These are phyloP conservation scores for Blastomyces percursus DNA, from an alignment of 2,329 filamentous ascomycete genomes.

Conservation along the genomic window DNA sequence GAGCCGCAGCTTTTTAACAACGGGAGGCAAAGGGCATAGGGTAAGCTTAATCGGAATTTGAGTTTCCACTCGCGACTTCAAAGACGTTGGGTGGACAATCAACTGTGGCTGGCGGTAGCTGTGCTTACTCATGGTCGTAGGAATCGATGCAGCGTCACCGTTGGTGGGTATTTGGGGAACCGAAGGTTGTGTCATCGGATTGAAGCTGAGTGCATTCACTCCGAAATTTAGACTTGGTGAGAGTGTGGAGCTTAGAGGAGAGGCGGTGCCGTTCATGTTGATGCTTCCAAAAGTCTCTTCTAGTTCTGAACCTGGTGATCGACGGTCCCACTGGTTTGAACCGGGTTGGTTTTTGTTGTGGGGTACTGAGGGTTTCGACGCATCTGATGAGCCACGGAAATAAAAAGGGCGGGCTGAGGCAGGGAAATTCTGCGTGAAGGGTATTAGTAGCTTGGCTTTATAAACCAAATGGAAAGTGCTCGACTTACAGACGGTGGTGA, in stretches of 20 bases:
- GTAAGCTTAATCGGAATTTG: slow-evolving; percentile 84
- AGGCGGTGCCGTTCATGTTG: slow-evolving; percentile 33
- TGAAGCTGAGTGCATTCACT: slow-evolving; percentile 22
- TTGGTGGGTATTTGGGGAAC: slow-evolving; percentile 10
- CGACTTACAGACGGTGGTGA: slow-evolving; percentile 23
- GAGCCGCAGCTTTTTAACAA: slow-evolving; percentile 70
- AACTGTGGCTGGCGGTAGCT: slow-evolving; percentile 35
- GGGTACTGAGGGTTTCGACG: slow-evolving; percentile 25
- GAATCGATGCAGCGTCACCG: slow-evolving; percentile 22
- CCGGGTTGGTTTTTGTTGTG: slow-evolving; percentile 24
- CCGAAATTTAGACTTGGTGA: slow-evolving; percentile 30
- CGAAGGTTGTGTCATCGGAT: slow-evolving; percentile 19
- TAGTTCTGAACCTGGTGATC: slow-evolving; percentile 34
- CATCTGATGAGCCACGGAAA: slow-evolving; percentile 26
- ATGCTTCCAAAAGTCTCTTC: slow-evolving; percentile 38
- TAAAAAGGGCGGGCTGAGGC: slow-evolving; percentile 24
- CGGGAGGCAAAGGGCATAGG: slow-evolving; percentile 61
- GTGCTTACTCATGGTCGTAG: slow-evolving; percentile 22
- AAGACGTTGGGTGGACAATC: slow-evolving; percentile 54
- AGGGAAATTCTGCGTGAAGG: slow-evolving; percentile 2
- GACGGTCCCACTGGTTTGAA: slow-evolving; percentile 29
- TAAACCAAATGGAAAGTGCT: background rate
- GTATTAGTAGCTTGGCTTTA: no score
- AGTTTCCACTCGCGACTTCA: slow-evolving; percentile 89
- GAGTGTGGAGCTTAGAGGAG: slow-evolving; percentile 30